These are phyloP conservation scores for Cladosporium sp. DNA, from an alignment of 2,329 filamentous ascomycete species.

Conservation along the genomic window DNA sequence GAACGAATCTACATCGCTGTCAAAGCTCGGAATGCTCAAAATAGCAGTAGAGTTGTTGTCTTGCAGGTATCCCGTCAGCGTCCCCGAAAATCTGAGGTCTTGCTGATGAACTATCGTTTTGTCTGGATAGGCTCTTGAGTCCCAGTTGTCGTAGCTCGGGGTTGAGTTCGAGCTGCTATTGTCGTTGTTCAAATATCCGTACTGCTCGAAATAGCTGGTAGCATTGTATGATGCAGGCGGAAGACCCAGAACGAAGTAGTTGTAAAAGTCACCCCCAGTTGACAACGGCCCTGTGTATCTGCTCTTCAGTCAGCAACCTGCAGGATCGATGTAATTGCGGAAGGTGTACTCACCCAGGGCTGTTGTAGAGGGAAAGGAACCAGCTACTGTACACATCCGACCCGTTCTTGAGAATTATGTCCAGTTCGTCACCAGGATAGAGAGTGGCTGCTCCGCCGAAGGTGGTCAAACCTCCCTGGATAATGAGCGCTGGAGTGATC, in stretches of 20 bases:
- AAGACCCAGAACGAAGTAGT: constrained; percentile 32
- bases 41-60: constrained; percentile 31
- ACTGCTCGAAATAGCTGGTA: not conserved
- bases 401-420: constrained; percentile 28
- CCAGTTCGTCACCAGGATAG: constrained; percentile 28
- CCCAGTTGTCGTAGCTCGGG: not conserved
- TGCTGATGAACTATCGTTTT: not conserved
- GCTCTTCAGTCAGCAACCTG: constrained; percentile 15
- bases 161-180: not conserved
- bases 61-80: constrained; percentile 14
- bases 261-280: constrained; percentile 37
- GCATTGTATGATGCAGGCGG: constrained; percentile 14
- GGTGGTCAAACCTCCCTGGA: constrained; percentile 20
- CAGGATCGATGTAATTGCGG: constrained; percentile 10
- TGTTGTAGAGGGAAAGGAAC: not conserved
- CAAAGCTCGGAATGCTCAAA: constrained; percentile 39
- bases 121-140: not conserved
- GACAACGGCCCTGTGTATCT: constrained; percentile 24
- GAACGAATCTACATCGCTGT: constrained; percentile 18
- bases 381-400: constrained; percentile 4
- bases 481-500: constrained; percentile 24
- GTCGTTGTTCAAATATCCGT: not conserved
- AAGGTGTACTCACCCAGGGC: constrained; percentile 12
- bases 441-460: constrained; percentile 31
- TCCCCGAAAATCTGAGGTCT: not conserved